These are phyloP conservation scores for Metschnikowia lachancei DNA, from an alignment of 805 yeast genomes.

Conservation along the genomic window DNA sequence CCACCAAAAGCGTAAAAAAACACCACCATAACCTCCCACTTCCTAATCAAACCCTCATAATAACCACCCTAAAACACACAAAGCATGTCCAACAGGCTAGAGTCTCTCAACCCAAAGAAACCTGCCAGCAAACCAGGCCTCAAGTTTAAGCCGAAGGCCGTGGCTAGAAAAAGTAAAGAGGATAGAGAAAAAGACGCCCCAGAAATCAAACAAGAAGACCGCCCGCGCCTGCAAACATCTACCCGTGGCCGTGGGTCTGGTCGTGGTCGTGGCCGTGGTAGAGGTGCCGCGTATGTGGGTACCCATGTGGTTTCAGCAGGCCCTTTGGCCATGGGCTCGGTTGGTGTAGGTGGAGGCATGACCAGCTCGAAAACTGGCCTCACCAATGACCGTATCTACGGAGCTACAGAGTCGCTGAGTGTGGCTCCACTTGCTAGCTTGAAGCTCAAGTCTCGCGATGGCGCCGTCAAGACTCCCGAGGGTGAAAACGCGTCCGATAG, in stretches of 20 bases:
- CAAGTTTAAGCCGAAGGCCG: conserved; percentile 83
- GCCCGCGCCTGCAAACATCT: conserved; percentile 14
- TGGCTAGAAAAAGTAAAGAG: conserved; percentile 78
- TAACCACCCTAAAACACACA: not conserved
- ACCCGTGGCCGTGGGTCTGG: conserved; percentile 24
- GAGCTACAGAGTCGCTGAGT: conserved; percentile 38
- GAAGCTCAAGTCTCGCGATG: conserved; percentile 30
- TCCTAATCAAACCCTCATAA: not conserved
- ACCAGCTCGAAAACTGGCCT: conserved; percentile 27
- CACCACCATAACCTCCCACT: too few relatives aligned
- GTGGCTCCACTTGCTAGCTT: conserved; percentile 40
- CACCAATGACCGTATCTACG: conserved; percentile 39
- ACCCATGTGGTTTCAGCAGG: conserved; percentile 72
- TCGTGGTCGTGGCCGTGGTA: conserved; percentile 34
- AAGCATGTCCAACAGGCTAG: conserved; percentile 42
- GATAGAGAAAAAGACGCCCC: conserved; percentile 82
- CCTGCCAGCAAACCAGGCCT: conserved; percentile 48
- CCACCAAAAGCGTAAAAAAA: too few relatives aligned
- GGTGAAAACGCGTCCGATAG: conserved; percentile 34
- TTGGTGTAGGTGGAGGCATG: conserved; percentile 38
- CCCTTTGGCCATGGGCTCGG: conserved; percentile 67
- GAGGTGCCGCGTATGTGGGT: conserved; percentile 43
- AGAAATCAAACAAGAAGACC: conserved; percentile 36
- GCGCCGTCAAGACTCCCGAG: not conserved
- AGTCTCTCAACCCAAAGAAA: conserved; percentile 38